Base-by-base conservation (phyloP, 139 green algal species). In the Yamagishiella unicocca region DNA sequence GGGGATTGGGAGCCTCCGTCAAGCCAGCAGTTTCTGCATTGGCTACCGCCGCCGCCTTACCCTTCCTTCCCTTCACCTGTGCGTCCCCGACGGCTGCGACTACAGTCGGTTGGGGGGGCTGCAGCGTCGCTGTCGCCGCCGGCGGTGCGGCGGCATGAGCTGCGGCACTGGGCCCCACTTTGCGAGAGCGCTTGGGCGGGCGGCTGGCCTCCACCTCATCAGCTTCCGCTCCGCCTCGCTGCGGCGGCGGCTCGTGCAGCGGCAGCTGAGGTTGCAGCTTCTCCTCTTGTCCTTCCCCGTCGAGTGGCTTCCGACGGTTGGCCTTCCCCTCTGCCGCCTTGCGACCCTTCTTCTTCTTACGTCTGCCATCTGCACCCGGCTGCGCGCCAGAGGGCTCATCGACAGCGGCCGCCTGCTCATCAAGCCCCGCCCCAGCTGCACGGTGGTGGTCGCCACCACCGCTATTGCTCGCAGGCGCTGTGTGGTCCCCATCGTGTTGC, bases 191-290 rank as follows among this genome's bases (percentile, higher is more conserved):
- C 19, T 82, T 82, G 5, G 19, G 12, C 14, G 74, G 46, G 1
- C 74, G 74, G 14, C 2, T 19, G 4, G 45, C 50, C 33, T 82
- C 74, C 53, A 70, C 74, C 74, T 82, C 74, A n/a, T 82, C 72
- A 2, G 24, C 42, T 9, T 72, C 64, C 64, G 40, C n/a, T n/a
- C n/a, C n/a, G n/a, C n/a, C n/a, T n/a, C n/a, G n/a, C n/a, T n/a
- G n/a, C n/a, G n/a, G n/a, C n/a, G n/a, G n/a, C n/a, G n/a, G n/a
- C n/a, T n/a, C n/a, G n/a, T n/a, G n/a, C n/a, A n/a, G n/a, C n/a
- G n/a, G n/a, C n/a, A n/a, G n/a, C n/a, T n/a, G n/a, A n/a, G n/a
- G n/a, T n/a, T n/a, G n/a, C n/a, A n/a, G n/a, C n/a, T n/a, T n/a
- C n/a, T n/a, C n/a, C n/a, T n/a, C n/a, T n/a, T n/a, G n/a, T n/a